Conservation (phyloP, 83 land plant genomes). For the Picea engelmannii region DNA sequence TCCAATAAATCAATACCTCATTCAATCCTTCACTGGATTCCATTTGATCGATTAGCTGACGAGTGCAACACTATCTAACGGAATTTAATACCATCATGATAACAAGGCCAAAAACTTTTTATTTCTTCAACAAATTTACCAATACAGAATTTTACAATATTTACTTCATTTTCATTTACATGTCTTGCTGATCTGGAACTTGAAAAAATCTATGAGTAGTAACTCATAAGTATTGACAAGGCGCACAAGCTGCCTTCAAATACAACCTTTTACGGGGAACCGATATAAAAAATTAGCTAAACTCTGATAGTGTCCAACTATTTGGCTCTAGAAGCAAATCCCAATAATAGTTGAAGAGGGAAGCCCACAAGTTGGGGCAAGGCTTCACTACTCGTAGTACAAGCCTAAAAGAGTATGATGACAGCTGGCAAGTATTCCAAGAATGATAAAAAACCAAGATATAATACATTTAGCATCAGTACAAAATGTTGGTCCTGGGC, state of each 20-base stretch:
- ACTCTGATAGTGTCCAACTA: background rate
- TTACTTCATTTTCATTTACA: slow-evolving; percentile 4
- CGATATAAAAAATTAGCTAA: background rate
- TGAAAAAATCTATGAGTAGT: background rate
- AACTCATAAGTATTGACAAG: background rate
- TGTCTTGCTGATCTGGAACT: background rate
- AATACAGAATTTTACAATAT: slow-evolving; percentile 5
- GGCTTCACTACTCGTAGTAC: background rate
- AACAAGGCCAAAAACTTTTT: background rate
- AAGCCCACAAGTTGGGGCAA: background rate
- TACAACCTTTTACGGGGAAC: background rate
- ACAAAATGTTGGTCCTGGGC: background rate
- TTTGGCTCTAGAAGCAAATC: slow-evolving; percentile 3
- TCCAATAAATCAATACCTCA: no score
- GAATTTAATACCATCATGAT: background rate
- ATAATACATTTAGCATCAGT: slow-evolving; percentile 10
- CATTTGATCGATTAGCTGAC: no score
- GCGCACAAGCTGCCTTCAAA: background rate
- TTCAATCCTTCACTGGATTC: no score
- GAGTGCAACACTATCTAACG: no score
- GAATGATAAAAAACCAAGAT: background rate
- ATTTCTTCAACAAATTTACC: slow-evolving; percentile 8
- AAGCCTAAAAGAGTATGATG: background rate
- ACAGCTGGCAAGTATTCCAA: slow-evolving; percentile 8
- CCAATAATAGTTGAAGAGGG: background rate